Evolutionary conservation across 148 eudicot genomes (phyloP).

Genomic region (Dysphania ambrosioides): DNA sequence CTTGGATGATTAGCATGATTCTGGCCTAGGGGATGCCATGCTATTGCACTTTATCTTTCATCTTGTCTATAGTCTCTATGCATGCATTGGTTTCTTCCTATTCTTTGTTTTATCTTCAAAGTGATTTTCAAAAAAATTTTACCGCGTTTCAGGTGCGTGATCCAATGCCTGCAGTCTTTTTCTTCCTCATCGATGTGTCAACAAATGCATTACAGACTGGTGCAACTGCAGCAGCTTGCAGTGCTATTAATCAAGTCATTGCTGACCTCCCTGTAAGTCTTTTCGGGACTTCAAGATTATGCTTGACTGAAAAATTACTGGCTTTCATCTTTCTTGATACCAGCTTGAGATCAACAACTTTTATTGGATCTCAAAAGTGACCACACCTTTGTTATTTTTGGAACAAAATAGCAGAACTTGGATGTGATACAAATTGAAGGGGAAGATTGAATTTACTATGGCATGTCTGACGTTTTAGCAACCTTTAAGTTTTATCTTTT

Average conservation of each 20-base stretch:
- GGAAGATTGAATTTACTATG: neutral
- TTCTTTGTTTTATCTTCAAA: slow-evolving; percentile 7
- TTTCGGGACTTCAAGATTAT: neutral
- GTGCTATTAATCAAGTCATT: slow-evolving; percentile 91
- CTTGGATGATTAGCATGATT: slow-evolving; percentile 1
- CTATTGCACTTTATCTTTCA: too few species aligned
- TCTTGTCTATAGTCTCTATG: neutral
- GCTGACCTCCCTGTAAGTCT: slow-evolving; percentile 91
- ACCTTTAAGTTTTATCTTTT: neutral
- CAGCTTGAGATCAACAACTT: neutral
- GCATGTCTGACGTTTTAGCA: neutral
- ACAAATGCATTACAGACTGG: slow-evolving; percentile 93
- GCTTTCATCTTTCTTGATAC: neutral
- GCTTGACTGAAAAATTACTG: neutral
- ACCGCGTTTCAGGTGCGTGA: slow-evolving; percentile 98
- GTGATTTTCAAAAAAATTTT: too few species aligned
- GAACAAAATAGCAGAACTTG: neutral
- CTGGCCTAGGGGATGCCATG: too few species aligned
- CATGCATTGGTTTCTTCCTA: slow-evolving; percentile 5
- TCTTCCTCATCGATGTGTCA: slow-evolving; percentile 93
- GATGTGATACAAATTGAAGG: neutral
- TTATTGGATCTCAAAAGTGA: neutral
- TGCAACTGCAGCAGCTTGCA: slow-evolving; percentile 96
- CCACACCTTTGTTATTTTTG: neutral
- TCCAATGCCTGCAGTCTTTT: slow-evolving; percentile 94